Base-by-base conservation (phyloP, 768 basidiomycete species). In the Hypholoma sublateritium region DNA sequence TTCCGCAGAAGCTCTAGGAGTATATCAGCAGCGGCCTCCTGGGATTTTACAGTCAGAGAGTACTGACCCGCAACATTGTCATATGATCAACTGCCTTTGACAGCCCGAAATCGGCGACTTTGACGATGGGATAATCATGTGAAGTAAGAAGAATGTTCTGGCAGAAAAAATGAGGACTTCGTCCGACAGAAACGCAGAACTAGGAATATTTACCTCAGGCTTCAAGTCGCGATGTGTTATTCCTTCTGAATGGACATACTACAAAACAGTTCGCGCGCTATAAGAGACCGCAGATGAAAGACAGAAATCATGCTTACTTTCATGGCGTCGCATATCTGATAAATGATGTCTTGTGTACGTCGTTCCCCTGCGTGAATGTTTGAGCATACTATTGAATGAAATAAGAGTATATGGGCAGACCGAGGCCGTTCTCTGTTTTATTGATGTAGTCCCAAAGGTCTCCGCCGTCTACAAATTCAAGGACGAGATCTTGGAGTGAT, bases 111-210 rank as follows among this genome's bases (percentile, higher is more conserved):
- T 47, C 46, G 14, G 46, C 24, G 8, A 47, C 16, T 28, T 47
- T 47, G 5, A 47, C 46, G 13, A 13, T 47, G 2, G 46, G 46
- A 22, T 16, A 28, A 16, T 25, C 25, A 5, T 28, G 19, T n/a
- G 46, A 47, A 3, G 46, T 47, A 14, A 47, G 46, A 28, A 47
- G 46, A 47, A 47, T 47, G 25, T 47, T 47, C 46, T 47, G 43
- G 11, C 17, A 47, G 16, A 7, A 25, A 19, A 22, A 14, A 25
- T 25, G 22, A 47, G 46, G 11, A 25, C 4, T 21, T 8, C 8
- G 43, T 19, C 43, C 5, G 5, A 22, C 17, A 28, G 16, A 16
- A 25, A n/a, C 12, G 25, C 16, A n/a, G 4, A 24, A 7, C 2
- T 14, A 25, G 22, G 12, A 13, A 47, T 32, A 8, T 22, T 25